Base-by-base conservation (phyloP, 139 green algal genomes). In the Picocystis salinarum region DNA sequence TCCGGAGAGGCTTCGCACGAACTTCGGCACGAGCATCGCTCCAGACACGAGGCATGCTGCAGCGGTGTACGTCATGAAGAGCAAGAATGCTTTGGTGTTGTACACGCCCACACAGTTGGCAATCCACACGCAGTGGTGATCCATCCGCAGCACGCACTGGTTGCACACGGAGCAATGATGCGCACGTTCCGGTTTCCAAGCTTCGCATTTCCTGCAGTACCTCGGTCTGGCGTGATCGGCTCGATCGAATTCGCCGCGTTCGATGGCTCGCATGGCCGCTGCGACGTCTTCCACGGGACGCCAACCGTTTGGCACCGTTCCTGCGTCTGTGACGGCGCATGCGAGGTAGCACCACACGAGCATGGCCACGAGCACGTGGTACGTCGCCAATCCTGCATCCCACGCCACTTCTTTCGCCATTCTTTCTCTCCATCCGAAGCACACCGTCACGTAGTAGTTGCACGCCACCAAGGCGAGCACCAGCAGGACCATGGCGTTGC, bases 61-160 rank as follows among this genome's bases (percentile, higher is more conserved):
- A 17, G 56, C 64, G 0, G 69, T 74, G 46, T 80, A 91, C 0
- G 63, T 25, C 12, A 96, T 52, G 56, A 96, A 96, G 6, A 91
- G 67, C 18, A 93, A 53, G 59, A 96, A 96, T 46, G 61, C 62
- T 67, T 96, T 96, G 70, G 94, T 93, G 59, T 95, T 95, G 18
- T 82, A 52, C 30, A 91, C 60, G 5, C 85, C 85, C 4, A 95
- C 80, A 33, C 69, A 87, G 61, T 93, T 94, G 25, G 82, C 61
- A 6, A 95, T 70, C 83, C 74, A 81, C 34, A 73, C 52, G 49
- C 71, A 75, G 55, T 75, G 69, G 30, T 73, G 64, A 44, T 75
- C 49, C 45, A 95, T 92, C 42, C 73, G 75, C 6, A 96, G 71
- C 19, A 95, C 74, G 63, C 85, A 96, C 6, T 59, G 56, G 31